These are phyloP conservation scores for Epichloe hybrida DNA, from an alignment of 2,329 filamentous ascomycete species.

Conservation along the genomic window DNA sequence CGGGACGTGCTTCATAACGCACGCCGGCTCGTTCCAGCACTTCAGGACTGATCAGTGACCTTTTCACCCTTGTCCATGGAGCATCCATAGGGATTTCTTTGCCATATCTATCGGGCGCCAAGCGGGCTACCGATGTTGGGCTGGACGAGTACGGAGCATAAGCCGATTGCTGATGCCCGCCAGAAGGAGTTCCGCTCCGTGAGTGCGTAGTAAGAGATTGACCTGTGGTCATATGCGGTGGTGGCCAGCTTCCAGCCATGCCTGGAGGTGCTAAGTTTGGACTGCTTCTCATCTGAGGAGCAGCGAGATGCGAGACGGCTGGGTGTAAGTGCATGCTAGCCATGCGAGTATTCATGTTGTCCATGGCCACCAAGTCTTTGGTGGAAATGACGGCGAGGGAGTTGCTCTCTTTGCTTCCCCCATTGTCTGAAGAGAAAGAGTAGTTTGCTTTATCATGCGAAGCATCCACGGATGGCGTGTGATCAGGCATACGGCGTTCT, in stretches of 20 bases:
- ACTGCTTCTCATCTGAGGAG: slow-evolving; percentile 17
- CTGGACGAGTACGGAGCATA: slow-evolving; percentile 12
- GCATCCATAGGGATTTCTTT: slow-evolving; percentile 41
- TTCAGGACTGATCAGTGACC: slow-evolving; percentile 39
- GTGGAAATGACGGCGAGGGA: slow-evolving; percentile 40
- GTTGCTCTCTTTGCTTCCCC: slow-evolving; percentile 18
- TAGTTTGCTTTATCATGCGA: slow-evolving; percentile 16
- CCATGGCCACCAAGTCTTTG: slow-evolving; percentile 36
- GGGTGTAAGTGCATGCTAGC: slow-evolving; percentile 27
- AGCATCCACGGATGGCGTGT: slow-evolving; percentile 16
- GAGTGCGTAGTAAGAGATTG: slow-evolving; percentile 19
- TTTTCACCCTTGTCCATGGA: slow-evolving; percentile 43
- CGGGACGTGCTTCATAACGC: slow-evolving; percentile 44
- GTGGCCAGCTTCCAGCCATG: slow-evolving; percentile 14
- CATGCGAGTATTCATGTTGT: slow-evolving; percentile 28
- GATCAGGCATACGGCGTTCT: slow-evolving; percentile 22
- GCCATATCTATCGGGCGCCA: slow-evolving; percentile 45
- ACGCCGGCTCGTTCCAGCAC: slow-evolving; percentile 39
- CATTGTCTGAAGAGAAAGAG: slow-evolving; percentile 25
- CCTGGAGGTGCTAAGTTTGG: slow-evolving; percentile 23
- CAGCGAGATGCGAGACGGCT: slow-evolving; percentile 20
- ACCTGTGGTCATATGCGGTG: slow-evolving; percentile 13
- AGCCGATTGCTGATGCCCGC: slow-evolving; percentile 11
- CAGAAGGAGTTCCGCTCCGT: slow-evolving; percentile 14
- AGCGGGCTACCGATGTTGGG: slow-evolving; percentile 19